Evolutionary conservation across 2,329 filamentous ascomycete genomes (phyloP).

Genomic region (Boeremia exigua): DNA sequence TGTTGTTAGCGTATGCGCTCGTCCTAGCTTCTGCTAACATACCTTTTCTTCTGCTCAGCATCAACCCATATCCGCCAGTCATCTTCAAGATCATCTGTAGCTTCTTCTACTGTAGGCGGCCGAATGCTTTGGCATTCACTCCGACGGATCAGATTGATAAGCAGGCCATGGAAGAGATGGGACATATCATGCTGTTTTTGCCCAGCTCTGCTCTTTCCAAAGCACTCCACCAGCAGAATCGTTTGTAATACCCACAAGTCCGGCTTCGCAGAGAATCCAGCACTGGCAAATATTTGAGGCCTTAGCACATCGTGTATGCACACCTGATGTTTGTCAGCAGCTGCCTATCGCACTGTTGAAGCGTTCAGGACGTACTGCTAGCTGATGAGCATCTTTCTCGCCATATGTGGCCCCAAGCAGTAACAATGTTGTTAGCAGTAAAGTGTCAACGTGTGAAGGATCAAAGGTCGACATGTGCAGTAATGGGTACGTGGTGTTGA

Average conservation of each 20-base stretch:
- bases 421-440: slow-evolving; percentile 62
- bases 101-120: slow-evolving; percentile 44
- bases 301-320: slow-evolving; percentile 67
- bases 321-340: slow-evolving; percentile 40
- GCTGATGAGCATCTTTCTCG: slow-evolving; percentile 63
- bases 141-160: slow-evolving; percentile 62
- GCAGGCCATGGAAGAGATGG: slow-evolving; percentile 63
- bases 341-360: not conserved
- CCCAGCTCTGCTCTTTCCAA: slow-evolving; percentile 67
- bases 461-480: slow-evolving; percentile 66
- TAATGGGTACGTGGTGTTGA: slow-evolving; percentile 66
- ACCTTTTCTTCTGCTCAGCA: slow-evolving; percentile 65
- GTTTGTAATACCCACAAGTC: slow-evolving; percentile 67
- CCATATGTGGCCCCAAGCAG: slow-evolving; percentile 68
- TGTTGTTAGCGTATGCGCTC: not conserved
- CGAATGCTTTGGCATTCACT: slow-evolving; percentile 59
- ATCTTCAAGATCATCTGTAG: slow-evolving; percentile 50
- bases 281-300: slow-evolving; percentile 64
- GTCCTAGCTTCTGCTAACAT: not conserved
- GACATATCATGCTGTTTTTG: slow-evolving; percentile 69
- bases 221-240: slow-evolving; percentile 68
- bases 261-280: slow-evolving; percentile 64
- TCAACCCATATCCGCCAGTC: slow-evolving; percentile 62
- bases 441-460: slow-evolving; percentile 56
- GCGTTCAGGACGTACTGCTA: slow-evolving; percentile 52